Percentiles rank a stretch among this genome's conserved stretches.
These are phyloP conservation scores for Allium sativum DNA, from an alignment of 106 monocot species.

Conservation along the genomic window DNA sequence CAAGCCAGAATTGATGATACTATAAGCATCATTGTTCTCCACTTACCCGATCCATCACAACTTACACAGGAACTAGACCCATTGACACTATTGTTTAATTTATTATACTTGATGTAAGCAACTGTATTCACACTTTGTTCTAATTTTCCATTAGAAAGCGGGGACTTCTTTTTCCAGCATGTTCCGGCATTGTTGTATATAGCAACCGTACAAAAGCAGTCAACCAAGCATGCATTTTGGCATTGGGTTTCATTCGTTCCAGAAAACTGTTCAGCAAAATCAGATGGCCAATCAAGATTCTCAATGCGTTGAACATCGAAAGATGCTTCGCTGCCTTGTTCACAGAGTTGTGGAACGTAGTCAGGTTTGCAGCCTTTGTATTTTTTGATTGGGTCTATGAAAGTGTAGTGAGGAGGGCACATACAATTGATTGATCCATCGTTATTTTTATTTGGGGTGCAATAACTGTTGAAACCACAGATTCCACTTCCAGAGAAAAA, in stretches of 20 bases:
- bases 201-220: slow-evolving; percentile 25
- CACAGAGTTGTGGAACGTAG: not conserved
- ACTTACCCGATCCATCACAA: not conserved
- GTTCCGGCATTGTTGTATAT: slow-evolving; percentile 6
- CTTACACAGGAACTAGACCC: not conserved
- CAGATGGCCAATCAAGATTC: not conserved
- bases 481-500: not conserved
- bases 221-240: not conserved
- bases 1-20: not conserved
- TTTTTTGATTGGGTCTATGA: not conserved
- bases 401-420: not conserved
- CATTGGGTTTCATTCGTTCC: not conserved
- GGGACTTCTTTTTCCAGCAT: slow-evolving; percentile 41
- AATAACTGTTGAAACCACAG: not conserved
- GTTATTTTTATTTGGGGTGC: not conserved
- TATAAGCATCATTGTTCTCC: not conserved
- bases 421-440: not conserved
- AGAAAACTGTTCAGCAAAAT: not conserved
- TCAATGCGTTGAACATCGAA: not conserved
- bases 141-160: slow-evolving; percentile 22
- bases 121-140: not conserved
- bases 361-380: not conserved
- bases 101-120: slow-evolving; percentile 8
- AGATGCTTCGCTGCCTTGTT: not conserved
- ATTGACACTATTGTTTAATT: not conserved